Percentiles rank a stretch among this genome's conserved stretches.
Conservation (phyloP, 352 stramenopile genomes). For the Globisporangium cederbergense region DNA sequence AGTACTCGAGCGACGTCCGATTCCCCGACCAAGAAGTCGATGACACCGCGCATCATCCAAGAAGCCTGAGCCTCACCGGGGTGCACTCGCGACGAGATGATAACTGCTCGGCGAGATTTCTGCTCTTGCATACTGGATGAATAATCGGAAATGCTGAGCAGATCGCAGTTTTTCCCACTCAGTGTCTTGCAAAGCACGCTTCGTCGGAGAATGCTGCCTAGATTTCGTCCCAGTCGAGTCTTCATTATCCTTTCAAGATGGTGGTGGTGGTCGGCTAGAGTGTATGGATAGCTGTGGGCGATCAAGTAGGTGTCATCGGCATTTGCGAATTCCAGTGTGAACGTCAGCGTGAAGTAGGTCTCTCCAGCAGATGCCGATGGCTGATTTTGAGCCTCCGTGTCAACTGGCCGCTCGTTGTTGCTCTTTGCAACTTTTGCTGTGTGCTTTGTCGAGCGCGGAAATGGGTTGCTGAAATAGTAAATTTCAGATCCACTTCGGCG, state of each 20-base stretch:
- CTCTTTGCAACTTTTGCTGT: not conserved
- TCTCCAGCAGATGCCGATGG: not conserved
- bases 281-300: constrained; percentile 92
- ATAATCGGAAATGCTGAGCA: constrained; percentile 79
- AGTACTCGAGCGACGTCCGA: constrained; percentile 59
- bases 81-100: constrained; percentile 88
- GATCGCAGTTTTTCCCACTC: constrained; percentile 52
- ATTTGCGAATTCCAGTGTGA: constrained; percentile 82
- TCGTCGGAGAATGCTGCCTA: constrained; percentile 35
- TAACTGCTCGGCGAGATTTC: constrained; percentile 37
- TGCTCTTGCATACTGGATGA: constrained; percentile 27
- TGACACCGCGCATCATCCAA: constrained; percentile 92
- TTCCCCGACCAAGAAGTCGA: constrained; percentile 87
- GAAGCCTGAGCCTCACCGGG: constrained; percentile 89
- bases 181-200: constrained; percentile 57
- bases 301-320: constrained; percentile 84
- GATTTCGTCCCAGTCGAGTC: constrained; percentile 5
- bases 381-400: not conserved
- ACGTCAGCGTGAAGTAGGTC: constrained; percentile 86
- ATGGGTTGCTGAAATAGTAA: constrained; percentile 85
- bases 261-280: constrained; percentile 69
- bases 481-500: constrained; percentile 68
- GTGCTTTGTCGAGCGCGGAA: constrained; percentile 21
- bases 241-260: constrained; percentile 50
- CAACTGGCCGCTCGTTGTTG: constrained; percentile 3